Evolutionary conservation across 768 basidiomycete species (phyloP), one percentile per base, ranked within the genome.

Genomic region (Auricularia cornea): DNA sequence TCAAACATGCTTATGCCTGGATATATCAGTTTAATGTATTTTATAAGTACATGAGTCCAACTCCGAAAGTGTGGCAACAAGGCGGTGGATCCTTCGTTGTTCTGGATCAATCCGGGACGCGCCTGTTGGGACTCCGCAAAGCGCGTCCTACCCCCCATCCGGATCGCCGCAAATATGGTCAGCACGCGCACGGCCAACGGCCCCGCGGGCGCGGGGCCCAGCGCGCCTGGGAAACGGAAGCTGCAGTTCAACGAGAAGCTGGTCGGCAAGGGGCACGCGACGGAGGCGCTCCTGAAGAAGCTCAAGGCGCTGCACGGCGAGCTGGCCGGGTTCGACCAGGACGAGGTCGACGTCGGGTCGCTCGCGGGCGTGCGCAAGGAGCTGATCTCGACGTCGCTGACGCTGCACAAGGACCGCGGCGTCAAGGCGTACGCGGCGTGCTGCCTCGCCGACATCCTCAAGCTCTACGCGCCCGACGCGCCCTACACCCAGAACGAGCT

Each of bases 391-490:
- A 83, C 83, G 1, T 83, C 87, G 3, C 84, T 98, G 35, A 82
- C 98, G 30, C 84, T 97, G 31, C 94, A 98, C 80, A 97, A 92
- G 74, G 97, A 99, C 74, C 83, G 89, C 51, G 94, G 94, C 29
- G 94, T 99, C 67, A 98, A 97, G 74, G 95, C 95, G 0, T 95
- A 90, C 69, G 85, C 90, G 3, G 94, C 94, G 0, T 96, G 93
- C 74, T 98, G 94, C 75, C 82, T 99, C 40, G 94, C 94, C 1
- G 95, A 99, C 73, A 81, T 98, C 61, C 85, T 99, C 64, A 78
- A 94, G 51, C 83, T 98, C 41, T 98, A 93, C 73, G 97, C 97
- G 1, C 97, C 97, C 1, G 94, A 98, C 73, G 95, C 97, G 28
- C 97, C 97, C 14, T 98, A 96, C 72, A 95, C 88, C 16, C 86